Percentiles rank a stretch among this genome's conserved stretches.
phyloP scores from a whole-genome alignment of 2,329 filamentous ascomycete genomes.

The Decorospora gaudefroyi region DNA sequence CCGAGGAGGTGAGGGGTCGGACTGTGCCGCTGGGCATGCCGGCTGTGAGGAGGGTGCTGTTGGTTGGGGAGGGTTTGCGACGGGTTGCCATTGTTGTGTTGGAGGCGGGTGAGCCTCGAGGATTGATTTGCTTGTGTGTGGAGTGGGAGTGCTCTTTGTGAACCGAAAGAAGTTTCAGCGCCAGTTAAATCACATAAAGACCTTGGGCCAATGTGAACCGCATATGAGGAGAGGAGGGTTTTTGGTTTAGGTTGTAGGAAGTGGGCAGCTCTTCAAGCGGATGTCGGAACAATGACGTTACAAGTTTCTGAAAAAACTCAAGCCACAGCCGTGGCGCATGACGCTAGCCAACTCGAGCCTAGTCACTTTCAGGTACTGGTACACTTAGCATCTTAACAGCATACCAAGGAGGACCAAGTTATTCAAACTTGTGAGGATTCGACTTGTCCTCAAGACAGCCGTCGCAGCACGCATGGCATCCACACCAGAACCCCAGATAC shows the following conservation, averaged over 20 bases:
- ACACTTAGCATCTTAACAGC: no score
- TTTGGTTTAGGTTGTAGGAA: neutral
- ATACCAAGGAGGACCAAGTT: no score
- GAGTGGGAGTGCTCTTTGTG: neutral
- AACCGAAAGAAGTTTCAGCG: neutral
- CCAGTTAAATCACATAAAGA: neutral
- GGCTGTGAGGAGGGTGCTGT: slow-evolving; percentile 27
- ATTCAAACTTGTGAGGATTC: no score
- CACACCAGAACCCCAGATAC: no score
- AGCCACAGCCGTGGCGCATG: slow-evolving; percentile 29
- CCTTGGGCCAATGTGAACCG: neutral
- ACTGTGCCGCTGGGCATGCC: slow-evolving; percentile 33
- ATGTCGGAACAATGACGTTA: slow-evolving; percentile 31
- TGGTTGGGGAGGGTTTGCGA: slow-evolving; percentile 33
- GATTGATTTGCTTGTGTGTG: slow-evolving; percentile 4
- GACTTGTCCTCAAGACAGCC: no score
- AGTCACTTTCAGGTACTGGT: slow-evolving; percentile 6
- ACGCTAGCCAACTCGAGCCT: slow-evolving; percentile 19
- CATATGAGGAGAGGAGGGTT: neutral
- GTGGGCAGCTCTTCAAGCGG: slow-evolving; percentile 6
- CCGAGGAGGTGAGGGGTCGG: slow-evolving; percentile 29
- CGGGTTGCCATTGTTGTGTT: slow-evolving; percentile 36
- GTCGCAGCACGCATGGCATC: no score
- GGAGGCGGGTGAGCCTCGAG: neutral
- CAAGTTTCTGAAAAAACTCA: slow-evolving; percentile 10